A percentile compares a stretch with the other conserved stretches of the same genome.
These are phyloP conservation scores for Epicoccum sorghinum DNA, from an alignment of 2,329 filamentous ascomycete species.

Conservation along the genomic window DNA sequence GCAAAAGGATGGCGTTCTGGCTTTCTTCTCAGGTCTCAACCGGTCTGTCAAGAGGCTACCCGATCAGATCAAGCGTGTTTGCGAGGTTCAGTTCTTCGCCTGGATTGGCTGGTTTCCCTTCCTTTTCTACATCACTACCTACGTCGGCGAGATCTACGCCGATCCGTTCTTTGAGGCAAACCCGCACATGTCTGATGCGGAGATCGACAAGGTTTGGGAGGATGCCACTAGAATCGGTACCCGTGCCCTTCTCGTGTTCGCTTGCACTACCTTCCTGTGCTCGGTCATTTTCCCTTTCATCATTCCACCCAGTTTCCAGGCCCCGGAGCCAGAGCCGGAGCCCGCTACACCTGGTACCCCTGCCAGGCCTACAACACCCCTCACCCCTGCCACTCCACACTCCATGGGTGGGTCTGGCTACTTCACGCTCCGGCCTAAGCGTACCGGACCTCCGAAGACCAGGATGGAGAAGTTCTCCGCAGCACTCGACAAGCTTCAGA, in stretches of 20 bases:
- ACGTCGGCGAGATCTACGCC: constrained; percentile 90
- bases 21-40: constrained; percentile 81
- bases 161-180: constrained; percentile 79
- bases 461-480: constrained; percentile 32
- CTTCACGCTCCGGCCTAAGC: constrained; percentile 36
- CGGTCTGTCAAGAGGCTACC: constrained; percentile 79
- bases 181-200: constrained; percentile 74
- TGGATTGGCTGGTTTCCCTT: constrained; percentile 98
- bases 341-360: constrained; percentile 37
- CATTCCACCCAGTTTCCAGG: constrained; percentile 77
- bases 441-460: constrained; percentile 27
- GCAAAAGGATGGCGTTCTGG: constrained; percentile 68
- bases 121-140: constrained; percentile 93
- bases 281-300: constrained; percentile 87
- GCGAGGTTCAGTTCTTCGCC: constrained; percentile 67
- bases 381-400: constrained; percentile 41
- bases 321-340: constrained; percentile 38
- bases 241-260: constrained; percentile 86
- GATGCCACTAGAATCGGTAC: constrained; percentile 85
- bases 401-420: constrained; percentile 44
- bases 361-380: constrained; percentile 49
- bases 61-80: constrained; percentile 81
- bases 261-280: constrained; percentile 79
- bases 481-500: constrained; percentile 68
- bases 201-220: constrained; percentile 83